Conservation (phyloP, 768 basidiomycete genomes). For the Lactarius quietus region DNA sequence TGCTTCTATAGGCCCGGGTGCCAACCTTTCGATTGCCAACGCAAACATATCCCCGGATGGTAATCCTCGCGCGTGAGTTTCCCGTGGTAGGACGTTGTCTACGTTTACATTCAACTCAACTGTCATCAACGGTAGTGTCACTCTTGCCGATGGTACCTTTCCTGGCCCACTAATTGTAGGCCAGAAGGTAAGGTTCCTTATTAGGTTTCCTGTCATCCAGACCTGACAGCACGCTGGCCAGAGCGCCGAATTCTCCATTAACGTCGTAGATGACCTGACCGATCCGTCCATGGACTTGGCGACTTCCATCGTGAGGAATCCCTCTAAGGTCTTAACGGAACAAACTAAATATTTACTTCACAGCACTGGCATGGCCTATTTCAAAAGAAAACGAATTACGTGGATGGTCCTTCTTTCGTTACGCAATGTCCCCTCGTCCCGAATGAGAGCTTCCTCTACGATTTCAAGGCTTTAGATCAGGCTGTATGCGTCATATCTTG, state of each 20-base stretch:
- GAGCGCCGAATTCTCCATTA: background rate
- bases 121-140: background rate
- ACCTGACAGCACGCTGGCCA: background rate
- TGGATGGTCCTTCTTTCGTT: slow-evolving; percentile 31
- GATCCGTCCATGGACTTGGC: slow-evolving; percentile 6
- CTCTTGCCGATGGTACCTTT: background rate
- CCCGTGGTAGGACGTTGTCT: background rate
- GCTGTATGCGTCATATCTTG: slow-evolving; percentile 24
- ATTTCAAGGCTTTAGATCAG: slow-evolving; percentile 36
- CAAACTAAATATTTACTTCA: background rate
- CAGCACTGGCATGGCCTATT: slow-evolving; percentile 29
- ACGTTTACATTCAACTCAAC: background rate
- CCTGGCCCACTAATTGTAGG: slow-evolving; percentile 1
- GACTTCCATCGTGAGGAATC: slow-evolving; percentile 8
- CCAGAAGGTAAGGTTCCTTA: background rate
- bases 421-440: slow-evolving; percentile 43
- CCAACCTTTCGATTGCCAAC: slow-evolving; percentile 3
- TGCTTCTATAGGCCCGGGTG: background rate
- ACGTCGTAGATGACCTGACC: background rate
- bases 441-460: slow-evolving; percentile 39
- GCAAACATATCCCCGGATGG: slow-evolving; percentile 5
- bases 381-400: slow-evolving; percentile 23
- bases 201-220: no score
- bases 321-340: background rate
- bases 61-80: slow-evolving; percentile 3